A percentile compares a stretch with the other conserved stretches of the same genome.
Conservation (phyloP, 768 basidiomycete genomes). For the Tricholoma sp. region DNA sequence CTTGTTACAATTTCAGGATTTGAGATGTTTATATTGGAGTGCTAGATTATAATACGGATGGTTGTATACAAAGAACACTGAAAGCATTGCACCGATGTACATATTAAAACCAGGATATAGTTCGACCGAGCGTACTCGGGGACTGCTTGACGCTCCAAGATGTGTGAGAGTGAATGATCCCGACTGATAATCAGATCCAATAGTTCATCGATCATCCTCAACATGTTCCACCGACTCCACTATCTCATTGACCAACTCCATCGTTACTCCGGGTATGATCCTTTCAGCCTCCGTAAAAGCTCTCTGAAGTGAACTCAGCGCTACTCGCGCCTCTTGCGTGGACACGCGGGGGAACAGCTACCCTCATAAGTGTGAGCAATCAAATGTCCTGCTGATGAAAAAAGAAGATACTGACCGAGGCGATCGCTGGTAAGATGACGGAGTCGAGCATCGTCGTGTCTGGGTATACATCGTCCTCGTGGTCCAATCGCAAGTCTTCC, state of each 20-base stretch:
- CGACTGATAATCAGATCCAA: background rate
- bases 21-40: constrained; percentile 4
- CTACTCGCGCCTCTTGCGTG: constrained; percentile 86
- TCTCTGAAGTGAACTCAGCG: constrained; percentile 79
- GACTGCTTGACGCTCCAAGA: background rate
- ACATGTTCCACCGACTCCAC: constrained; percentile 91
- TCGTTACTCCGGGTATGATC: constrained; percentile 90
- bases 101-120: constrained; percentile 8
- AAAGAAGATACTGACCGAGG: constrained; percentile 62
- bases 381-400: background rate
- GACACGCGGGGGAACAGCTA: constrained; percentile 91
- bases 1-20: background rate
- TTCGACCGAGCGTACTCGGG: constrained; percentile 1
- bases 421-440: constrained; percentile 93
- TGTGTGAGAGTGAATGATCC: background rate
- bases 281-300: constrained; percentile 95
- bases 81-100: constrained; percentile 7
- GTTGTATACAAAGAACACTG: constrained; percentile 19
- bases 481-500: constrained; percentile 31
- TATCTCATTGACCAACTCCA: constrained; percentile 91
- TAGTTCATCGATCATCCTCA: constrained; percentile 60
- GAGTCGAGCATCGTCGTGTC: constrained; percentile 95
- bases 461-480: constrained; percentile 52
- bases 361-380: constrained; percentile 5
- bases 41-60: constrained; percentile 18